A percentile compares a stretch with the other conserved stretches of the same genome.
Evolutionary conservation across 2,329 filamentous ascomycete genomes (phyloP).

Genomic region (Calonectria pteridis): DNA sequence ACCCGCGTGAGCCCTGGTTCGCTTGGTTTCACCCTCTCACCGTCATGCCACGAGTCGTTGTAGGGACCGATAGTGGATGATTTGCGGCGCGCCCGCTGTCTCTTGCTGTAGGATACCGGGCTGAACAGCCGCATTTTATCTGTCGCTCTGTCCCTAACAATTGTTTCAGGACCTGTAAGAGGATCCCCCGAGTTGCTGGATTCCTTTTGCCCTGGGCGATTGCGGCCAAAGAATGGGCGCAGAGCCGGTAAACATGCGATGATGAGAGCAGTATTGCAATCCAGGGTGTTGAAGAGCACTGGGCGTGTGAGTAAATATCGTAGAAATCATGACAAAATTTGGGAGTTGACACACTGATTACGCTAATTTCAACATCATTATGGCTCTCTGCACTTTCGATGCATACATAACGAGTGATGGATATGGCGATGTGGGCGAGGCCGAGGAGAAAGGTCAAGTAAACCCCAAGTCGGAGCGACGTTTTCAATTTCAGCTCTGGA

Average conservation of each 20-base stretch:
- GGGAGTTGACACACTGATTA: constrained; percentile 10
- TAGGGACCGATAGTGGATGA: not conserved
- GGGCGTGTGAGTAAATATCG: not conserved
- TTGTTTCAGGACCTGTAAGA: not conserved
- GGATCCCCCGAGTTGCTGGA: not conserved
- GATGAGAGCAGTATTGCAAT: constrained; percentile 34
- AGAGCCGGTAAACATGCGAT: constrained; percentile 32
- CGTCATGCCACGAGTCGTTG: not conserved
- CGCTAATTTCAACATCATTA: constrained; percentile 23
- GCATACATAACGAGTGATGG: constrained; percentile 32
- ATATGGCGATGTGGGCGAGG: constrained; percentile 30
- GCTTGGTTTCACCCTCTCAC: not conserved
- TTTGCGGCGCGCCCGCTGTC: not conserved
- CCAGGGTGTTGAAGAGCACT: constrained; percentile 37
- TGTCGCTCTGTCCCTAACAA: not conserved
- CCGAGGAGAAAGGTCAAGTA: constrained; percentile 32
- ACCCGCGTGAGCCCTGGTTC: not conserved
- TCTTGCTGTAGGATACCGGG: not conserved
- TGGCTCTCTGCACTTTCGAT: constrained; percentile 21
- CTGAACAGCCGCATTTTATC: not conserved
- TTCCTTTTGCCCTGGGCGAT: not conserved
- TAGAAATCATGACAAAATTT: not conserved
- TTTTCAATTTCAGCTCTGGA: not conserved
- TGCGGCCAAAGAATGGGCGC: constrained; percentile 25
- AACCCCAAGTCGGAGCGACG: constrained; percentile 3